phyloP scores from a whole-genome alignment of 768 basidiomycete species.

The Pisolithus marmoratus region DNA sequence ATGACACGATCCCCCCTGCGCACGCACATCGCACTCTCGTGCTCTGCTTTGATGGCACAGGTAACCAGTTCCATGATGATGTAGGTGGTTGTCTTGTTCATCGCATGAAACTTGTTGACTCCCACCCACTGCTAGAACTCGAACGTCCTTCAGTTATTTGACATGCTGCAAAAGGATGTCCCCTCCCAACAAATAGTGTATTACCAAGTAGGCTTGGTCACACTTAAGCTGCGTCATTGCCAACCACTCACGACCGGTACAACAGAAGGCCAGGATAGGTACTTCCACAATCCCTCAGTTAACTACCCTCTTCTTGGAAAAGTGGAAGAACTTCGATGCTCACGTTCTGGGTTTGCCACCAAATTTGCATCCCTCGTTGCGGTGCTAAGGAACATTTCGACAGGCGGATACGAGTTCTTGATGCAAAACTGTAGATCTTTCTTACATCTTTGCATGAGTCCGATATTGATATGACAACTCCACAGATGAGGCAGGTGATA shows the following conservation, averaged over 20 bases:
- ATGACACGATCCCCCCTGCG: slow-evolving; percentile 37
- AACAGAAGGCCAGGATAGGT: slow-evolving; percentile 58
- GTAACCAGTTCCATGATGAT: slow-evolving; percentile 63
- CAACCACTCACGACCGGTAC: not conserved
- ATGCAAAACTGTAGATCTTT: slow-evolving; percentile 62
- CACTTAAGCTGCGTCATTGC: not conserved
- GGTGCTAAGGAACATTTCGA: not conserved
- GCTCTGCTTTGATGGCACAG: slow-evolving; percentile 61
- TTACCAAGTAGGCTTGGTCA: slow-evolving; percentile 48
- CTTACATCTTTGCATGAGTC: not conserved
- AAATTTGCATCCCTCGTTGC: not conserved
- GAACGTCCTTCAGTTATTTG: slow-evolving; percentile 64
- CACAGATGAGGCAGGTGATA: slow-evolving; percentile 60
- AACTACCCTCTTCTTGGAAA: slow-evolving; percentile 52
- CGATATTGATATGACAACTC: not conserved
- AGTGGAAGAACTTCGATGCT: slow-evolving; percentile 55
- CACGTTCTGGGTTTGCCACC: slow-evolving; percentile 61
- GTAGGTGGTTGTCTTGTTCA: slow-evolving; percentile 29
- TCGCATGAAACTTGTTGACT: not conserved
- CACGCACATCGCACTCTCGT: slow-evolving; percentile 50
- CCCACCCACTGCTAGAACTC: slow-evolving; percentile 48
- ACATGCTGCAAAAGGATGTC: slow-evolving; percentile 65
- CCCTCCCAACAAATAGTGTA: slow-evolving; percentile 60
- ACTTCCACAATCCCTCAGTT: slow-evolving; percentile 63
- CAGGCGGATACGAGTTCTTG: slow-evolving; percentile 71